Base-by-base conservation (phyloP, 257 asterid species). In the Leonotis leonurus region DNA sequence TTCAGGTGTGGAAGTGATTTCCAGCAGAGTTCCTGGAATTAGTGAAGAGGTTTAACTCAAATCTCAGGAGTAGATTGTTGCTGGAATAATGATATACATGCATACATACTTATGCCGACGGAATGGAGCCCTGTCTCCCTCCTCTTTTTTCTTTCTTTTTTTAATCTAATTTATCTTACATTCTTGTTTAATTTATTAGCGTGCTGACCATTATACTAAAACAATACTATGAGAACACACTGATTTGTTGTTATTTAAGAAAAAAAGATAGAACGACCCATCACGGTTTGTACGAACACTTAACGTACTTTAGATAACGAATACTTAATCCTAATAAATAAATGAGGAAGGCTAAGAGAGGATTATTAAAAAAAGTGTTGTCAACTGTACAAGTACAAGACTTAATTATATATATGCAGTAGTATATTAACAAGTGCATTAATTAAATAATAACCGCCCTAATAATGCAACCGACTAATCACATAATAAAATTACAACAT, bases 1-100 rank as follows among this genome's bases (percentile, higher is more conserved):
- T n/a, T n/a, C n/a, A n/a, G n/a, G n/a, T n/a, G 82, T 87, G 95
- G 83, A 17, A 77, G 81, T 76, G 40, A 71, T 81, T 83, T 85
- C 90, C 77, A 70, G 83, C 81, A 77, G 56, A 77, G 79, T 81
- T 85, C 95, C 77, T 67, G 78, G 81, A 76, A 76, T 70, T 62
- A 27, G 79, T 74, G 75, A 53, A 58, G 80, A 69, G 77, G 67
- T 70, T 79, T 73, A 76, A 51, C 62, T 27, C 10, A 67, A 33
- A 67, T 82, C 81, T 72, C 76, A 76, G 71, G 83, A 59, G 70
- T 71, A 69, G 74, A 82, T 82, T 76, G 75, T 73, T 74, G 88
- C 73, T 62, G 50, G 73, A 60, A 75, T 60, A 29, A 36, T 56
- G 22, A 52, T 27, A 33, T 58, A 72, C n/a, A n/a, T n/a, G n/a